Base-by-base conservation (phyloP, 768 basidiomycete species). In the Rhizopogon salebrosus region DNA sequence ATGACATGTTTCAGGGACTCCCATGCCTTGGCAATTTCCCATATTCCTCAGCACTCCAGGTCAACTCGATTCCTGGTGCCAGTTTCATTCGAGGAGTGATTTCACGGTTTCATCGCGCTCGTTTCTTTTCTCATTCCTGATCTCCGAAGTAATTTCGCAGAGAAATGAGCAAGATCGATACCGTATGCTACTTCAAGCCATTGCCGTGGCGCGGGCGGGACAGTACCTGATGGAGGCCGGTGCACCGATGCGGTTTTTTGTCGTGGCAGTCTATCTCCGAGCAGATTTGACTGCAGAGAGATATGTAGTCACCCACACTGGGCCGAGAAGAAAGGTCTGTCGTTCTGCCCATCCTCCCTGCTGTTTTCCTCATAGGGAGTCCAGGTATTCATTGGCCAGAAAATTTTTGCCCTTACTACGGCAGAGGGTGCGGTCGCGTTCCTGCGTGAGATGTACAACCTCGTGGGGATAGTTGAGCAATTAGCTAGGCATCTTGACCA, bases 141-240 rank as follows among this genome's bases (percentile, higher is more conserved):
- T 61, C 4, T 58, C 13, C 1, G 52, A 62, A 24, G 48, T 56
- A 1, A 29, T 52, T 10, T 61, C 50, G 4, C 7, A 49, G 1
- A 14, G 7, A n/a, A 1, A 9, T 1, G 9, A 50, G 18, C 0
- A 0, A 0, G 52, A 41, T 14, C 41, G 39, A 7, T 38, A 1
- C 8, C 38, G 53, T 2, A 62, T 62, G 60, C 57, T 62, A 9
- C 4, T 62, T 16, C n/a, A 62, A 20, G 57, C 53, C 3, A 59
- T 40, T 2, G 29, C 51, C 3, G 14, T 48, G n/a, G 57, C 49
- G 3, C 45, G 53, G 1, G 11, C 39, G 0, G 53, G 54, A 5
- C 20, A 48, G 6, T 36, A 9, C 11, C 41, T 59, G 2, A 6
- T 54, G 9, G 18, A 7, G 5, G n/a, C 7, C 0, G 31, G 10